Conservation (phyloP, 352 stramenopile genomes). For the Globisporangium abappressorium region DNA sequence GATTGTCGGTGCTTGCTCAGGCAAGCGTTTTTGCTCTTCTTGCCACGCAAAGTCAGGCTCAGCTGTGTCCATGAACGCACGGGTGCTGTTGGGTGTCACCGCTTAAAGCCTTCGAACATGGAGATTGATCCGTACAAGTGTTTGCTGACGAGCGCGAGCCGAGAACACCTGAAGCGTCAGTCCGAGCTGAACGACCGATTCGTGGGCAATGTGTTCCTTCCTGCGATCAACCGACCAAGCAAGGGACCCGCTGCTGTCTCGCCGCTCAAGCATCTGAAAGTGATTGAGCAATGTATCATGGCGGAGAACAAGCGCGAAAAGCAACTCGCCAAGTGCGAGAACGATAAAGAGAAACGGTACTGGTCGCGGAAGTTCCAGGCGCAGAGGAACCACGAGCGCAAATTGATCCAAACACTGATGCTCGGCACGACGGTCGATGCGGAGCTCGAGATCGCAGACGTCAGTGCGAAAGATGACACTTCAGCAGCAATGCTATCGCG, state of each 20-base stretch:
- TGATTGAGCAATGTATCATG: slow-evolving; percentile 75
- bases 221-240: slow-evolving; percentile 34
- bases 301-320: slow-evolving; percentile 69
- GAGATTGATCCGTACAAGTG: slow-evolving; percentile 44
- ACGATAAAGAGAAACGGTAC: slow-evolving; percentile 39
- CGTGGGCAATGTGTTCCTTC: slow-evolving; percentile 65
- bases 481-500: background rate
- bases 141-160: slow-evolving; percentile 42
- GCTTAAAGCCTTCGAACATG: slow-evolving; percentile 6
- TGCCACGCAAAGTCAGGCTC: background rate
- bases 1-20: background rate
- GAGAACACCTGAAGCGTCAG: slow-evolving; percentile 41
- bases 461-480: slow-evolving; percentile 3
- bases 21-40: background rate
- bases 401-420: slow-evolving; percentile 62
- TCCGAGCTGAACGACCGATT: slow-evolving; percentile 39
- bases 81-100: slow-evolving; percentile 4
- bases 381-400: slow-evolving; percentile 50
- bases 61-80: background rate
- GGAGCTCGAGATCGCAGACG: slow-evolving; percentile 38
- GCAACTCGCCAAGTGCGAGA: slow-evolving; percentile 47
- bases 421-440: slow-evolving; percentile 25
- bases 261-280: slow-evolving; percentile 49
- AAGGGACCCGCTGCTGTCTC: slow-evolving; percentile 22
- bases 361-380: slow-evolving; percentile 57